Percentiles rank a stretch among this genome's conserved stretches.
Evolutionary conservation across 2,329 filamentous ascomycete genomes (phyloP).

Genomic region (Dothidotthia symphoricarpi): DNA sequence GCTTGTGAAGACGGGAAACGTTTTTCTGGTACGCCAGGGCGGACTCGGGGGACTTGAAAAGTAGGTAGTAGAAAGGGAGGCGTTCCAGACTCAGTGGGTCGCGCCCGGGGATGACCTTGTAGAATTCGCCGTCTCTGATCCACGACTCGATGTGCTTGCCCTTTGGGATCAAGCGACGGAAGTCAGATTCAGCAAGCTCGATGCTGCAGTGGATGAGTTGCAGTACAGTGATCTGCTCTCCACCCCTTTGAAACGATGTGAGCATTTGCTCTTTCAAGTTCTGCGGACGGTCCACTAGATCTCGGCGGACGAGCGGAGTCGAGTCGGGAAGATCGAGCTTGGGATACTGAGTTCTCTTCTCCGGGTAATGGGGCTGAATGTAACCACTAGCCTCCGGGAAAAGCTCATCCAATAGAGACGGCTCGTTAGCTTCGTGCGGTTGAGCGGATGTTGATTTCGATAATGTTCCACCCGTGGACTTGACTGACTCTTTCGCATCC

Average conservation of each 20-base stretch:
- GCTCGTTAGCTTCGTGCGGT: slow-evolving; percentile 18
- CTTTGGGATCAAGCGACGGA: slow-evolving; percentile 63
- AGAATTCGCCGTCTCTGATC: slow-evolving; percentile 57
- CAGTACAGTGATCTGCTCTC: slow-evolving; percentile 47
- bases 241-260: slow-evolving; percentile 23
- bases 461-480: neutral
- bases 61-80: slow-evolving; percentile 64
- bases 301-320: slow-evolving; percentile 9
- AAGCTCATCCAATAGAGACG: slow-evolving; percentile 50
- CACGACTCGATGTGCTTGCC: slow-evolving; percentile 66
- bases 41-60: slow-evolving; percentile 62
- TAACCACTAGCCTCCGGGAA: slow-evolving; percentile 51
- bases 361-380: slow-evolving; percentile 13
- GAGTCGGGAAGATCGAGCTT: slow-evolving; percentile 28
- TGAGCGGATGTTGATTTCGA: slow-evolving; percentile 3
- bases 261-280: slow-evolving; percentile 18
- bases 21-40: slow-evolving; percentile 62
- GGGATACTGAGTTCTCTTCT: slow-evolving; percentile 22
- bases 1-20: slow-evolving; percentile 51
- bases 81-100: slow-evolving; percentile 63
- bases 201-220: slow-evolving; percentile 54
- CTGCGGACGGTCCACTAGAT: slow-evolving; percentile 4
- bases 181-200: slow-evolving; percentile 64
- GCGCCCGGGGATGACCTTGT: slow-evolving; percentile 64
- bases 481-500: neutral